These are phyloP conservation scores for Cyclotella cryptica DNA, from an alignment of 108 stramenopile species.

Conservation along the genomic window DNA sequence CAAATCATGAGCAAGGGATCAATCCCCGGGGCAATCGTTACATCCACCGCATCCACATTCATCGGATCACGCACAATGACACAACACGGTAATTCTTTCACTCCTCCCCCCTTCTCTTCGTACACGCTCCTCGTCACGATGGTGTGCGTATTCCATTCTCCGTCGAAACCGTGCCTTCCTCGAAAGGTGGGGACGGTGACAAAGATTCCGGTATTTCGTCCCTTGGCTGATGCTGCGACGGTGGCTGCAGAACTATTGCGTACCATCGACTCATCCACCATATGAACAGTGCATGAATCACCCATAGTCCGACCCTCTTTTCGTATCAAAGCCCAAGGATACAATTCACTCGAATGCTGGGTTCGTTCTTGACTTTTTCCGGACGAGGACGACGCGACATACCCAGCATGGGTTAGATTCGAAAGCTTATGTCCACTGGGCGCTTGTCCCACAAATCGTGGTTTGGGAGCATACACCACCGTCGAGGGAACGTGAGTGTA, in stretches of 20 bases:
- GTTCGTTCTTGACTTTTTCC: neutral
- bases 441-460: slow-evolving; percentile 27
- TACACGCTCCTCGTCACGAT: slow-evolving; percentile 29
- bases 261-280: slow-evolving; percentile 16
- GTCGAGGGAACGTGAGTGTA: slow-evolving; percentile 31
- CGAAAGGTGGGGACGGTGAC: slow-evolving; percentile 24
- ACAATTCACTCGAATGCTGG: slow-evolving; percentile 23
- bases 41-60: slow-evolving; percentile 36
- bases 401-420: neutral
- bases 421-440: slow-evolving; percentile 37
- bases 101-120: neutral
- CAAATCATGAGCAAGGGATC: slow-evolving; percentile 56
- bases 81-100: slow-evolving; percentile 47
- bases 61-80: slow-evolving; percentile 39
- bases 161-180: slow-evolving; percentile 36
- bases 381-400: neutral
- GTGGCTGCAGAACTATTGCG: neutral
- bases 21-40: slow-evolving; percentile 59
- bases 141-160: slow-evolving; percentile 41
- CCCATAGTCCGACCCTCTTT: slow-evolving; percentile 43
- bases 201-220: slow-evolving; percentile 28
- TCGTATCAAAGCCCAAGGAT: slow-evolving; percentile 54
- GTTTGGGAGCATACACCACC: slow-evolving; percentile 43
- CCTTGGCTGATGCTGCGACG: neutral
- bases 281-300: slow-evolving; percentile 35